Percentiles rank a stretch among this genome's conserved stretches.
Conservation (phyloP, 1,284 basidiomycete genomes). For the Cerioporus squamosus region DNA sequence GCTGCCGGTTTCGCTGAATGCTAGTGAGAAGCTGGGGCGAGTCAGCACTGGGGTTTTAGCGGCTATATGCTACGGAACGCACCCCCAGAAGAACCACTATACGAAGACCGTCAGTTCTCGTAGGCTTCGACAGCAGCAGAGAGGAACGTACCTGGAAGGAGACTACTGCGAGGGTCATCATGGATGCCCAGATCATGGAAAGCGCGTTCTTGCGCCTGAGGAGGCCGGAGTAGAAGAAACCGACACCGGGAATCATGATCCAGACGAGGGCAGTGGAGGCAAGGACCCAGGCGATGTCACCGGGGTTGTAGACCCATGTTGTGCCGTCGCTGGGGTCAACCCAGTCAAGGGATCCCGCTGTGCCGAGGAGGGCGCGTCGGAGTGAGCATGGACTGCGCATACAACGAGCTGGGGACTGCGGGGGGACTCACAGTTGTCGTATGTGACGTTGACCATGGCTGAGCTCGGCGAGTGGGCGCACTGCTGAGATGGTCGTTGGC, state of each 20-base stretch:
- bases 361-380: neutral
- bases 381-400: neutral
- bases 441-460: conserved; percentile 57
- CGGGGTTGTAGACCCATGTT: conserved; percentile 63
- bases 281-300: conserved; percentile 83
- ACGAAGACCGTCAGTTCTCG: neutral
- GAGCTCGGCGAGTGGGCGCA: conserved; percentile 2
- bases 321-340: conserved; percentile 41
- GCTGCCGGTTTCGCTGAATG: conserved; percentile 53
- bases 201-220: conserved; percentile 89
- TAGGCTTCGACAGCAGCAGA: neutral
- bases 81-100: conserved; percentile 56
- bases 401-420: neutral
- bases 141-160: conserved; percentile 45
- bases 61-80: conserved; percentile 4
- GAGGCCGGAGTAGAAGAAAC: conserved; percentile 90
- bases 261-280: conserved; percentile 79
- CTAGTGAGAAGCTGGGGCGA: conserved; percentile 42
- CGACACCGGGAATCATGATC: conserved; percentile 92
- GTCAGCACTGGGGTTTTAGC: neutral
- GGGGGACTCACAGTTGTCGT: conserved; percentile 48
- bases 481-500: conserved; percentile 11
- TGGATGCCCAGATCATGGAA: conserved; percentile 88
- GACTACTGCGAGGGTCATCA: conserved; percentile 71
- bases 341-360: conserved; percentile 36